phyloP scores from a whole-genome alignment of 352 stramenopile genomes.

The Sclerospora graminicola region DNA sequence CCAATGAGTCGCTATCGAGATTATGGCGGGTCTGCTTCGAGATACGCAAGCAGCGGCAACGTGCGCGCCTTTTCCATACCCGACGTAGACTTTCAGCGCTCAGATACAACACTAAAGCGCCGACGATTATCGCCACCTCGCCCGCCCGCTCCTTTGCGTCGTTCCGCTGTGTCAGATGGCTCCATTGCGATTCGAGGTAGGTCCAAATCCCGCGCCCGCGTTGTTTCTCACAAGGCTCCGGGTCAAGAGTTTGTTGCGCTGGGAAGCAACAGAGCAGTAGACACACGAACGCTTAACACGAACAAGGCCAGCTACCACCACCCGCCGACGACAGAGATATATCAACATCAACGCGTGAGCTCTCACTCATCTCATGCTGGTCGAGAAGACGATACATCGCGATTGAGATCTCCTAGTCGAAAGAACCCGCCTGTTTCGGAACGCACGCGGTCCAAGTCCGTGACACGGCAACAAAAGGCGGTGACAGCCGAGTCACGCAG shows the following conservation, averaged over 20 bases:
- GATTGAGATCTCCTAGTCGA: background rate
- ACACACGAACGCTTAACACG: constrained; percentile 17
- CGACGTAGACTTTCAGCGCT: constrained; percentile 42
- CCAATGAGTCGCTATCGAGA: constrained; percentile 18
- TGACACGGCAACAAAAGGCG: constrained; percentile 12
- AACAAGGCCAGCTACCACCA: constrained; percentile 32
- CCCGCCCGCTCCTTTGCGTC: background rate
- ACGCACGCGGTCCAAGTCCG: constrained; percentile 39
- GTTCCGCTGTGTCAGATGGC: constrained; percentile 1
- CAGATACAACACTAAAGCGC: constrained; percentile 42
- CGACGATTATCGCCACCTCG: constrained; percentile 24
- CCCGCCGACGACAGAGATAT: constrained; percentile 3
- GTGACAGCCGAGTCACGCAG: constrained; percentile 9
- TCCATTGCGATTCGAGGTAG: constrained; percentile 29
- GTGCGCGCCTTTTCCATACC: constrained; percentile 36
- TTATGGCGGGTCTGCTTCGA: constrained; percentile 14
- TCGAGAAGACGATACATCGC: background rate
- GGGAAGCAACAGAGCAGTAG: constrained; percentile 17
- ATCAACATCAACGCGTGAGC: constrained; percentile 2
- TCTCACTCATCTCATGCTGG: constrained; percentile 17
- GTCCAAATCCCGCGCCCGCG: constrained; percentile 31
- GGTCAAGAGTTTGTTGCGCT: constrained; percentile 43
- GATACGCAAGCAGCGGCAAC: constrained; percentile 8
- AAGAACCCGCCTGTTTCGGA: constrained; percentile 15
- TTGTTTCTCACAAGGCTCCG: constrained; percentile 8